phyloP scores from a whole-genome alignment of 768 basidiomycete genomes.

The Trametes punicea region DNA sequence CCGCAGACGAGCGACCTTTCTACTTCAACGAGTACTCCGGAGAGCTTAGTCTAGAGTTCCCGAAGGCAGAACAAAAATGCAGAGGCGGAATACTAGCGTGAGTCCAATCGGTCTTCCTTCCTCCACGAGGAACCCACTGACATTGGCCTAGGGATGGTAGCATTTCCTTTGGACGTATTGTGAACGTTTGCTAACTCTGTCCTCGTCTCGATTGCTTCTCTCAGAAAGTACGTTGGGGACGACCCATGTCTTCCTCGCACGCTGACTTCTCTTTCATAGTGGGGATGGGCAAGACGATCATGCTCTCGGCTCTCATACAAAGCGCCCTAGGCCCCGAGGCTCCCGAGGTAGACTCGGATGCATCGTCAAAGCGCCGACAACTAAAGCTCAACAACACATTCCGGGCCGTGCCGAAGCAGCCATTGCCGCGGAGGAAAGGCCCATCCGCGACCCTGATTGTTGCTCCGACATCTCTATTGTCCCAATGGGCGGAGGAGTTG shows the following conservation, averaged over 20 bases:
- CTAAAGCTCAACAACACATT: slow-evolving; percentile 64
- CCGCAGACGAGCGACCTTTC: slow-evolving; percentile 72
- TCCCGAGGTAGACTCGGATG: slow-evolving; percentile 26
- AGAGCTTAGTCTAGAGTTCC: slow-evolving; percentile 83
- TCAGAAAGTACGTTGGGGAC: slow-evolving; percentile 23
- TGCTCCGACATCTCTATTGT: slow-evolving; percentile 84
- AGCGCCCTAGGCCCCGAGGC: slow-evolving; percentile 53
- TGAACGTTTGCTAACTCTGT: too few relatives aligned
- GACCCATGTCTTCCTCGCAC: background rate
- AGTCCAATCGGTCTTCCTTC: slow-evolving; percentile 6
- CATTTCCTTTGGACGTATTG: too few relatives aligned
- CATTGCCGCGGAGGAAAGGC: slow-evolving; percentile 33
- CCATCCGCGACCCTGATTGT: slow-evolving; percentile 81
- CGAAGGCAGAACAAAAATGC: slow-evolving; percentile 71
- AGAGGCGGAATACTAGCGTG: slow-evolving; percentile 90
- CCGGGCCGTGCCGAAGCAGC: slow-evolving; percentile 34
- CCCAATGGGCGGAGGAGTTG: slow-evolving; percentile 96
- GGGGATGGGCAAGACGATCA: slow-evolving; percentile 97
- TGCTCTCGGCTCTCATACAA: slow-evolving; percentile 88
- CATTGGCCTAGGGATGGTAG: too few relatives aligned
- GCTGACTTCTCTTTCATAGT: slow-evolving; percentile 41
- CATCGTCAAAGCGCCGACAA: slow-evolving; percentile 47
- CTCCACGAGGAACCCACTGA: too few relatives aligned
- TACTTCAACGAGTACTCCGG: slow-evolving; percentile 93
- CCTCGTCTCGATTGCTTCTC: too few relatives aligned